Conservation (phyloP, 495 filamentous ascomycete species). For the Astrothelium subdiscretum region DNA sequence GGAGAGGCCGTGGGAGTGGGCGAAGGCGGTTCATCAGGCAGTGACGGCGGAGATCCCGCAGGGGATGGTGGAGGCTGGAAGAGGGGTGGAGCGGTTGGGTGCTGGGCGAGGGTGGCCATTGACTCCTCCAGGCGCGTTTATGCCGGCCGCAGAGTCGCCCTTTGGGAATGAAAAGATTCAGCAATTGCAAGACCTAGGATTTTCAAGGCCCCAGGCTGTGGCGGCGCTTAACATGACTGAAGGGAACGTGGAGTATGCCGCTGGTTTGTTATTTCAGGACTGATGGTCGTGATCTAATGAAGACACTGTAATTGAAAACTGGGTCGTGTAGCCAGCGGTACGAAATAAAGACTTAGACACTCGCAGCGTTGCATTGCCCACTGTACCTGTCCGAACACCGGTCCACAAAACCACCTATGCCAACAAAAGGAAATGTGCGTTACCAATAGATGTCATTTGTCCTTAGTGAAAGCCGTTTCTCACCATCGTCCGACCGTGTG, state of each 20-base stretch:
- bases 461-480: slow-evolving; percentile 17
- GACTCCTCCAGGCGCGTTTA: not conserved
- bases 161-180: slow-evolving; percentile 54
- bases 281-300: not conserved
- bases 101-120: not conserved
- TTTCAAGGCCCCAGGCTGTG: slow-evolving; percentile 63
- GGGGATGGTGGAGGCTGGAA: not conserved
- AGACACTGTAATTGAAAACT: not conserved
- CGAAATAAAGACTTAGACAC: not conserved
- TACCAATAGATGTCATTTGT: not conserved
- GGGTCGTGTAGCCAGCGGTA: not conserved
- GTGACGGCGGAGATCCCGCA: not conserved
- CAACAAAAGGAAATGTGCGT: not conserved
- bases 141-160: slow-evolving; percentile 9
- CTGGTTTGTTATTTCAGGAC: slow-evolving; percentile 62
- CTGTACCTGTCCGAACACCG: not conserved
- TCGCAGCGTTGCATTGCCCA: not conserved
- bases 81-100: not conserved
- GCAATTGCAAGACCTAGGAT: slow-evolving; percentile 67
- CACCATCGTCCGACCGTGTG: slow-evolving; percentile 6
- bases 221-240: slow-evolving; percentile 69
- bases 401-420: not conserved
- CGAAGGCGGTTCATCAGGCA: not conserved
- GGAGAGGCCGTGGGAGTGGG: slow-evolving; percentile 25
- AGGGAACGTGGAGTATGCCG: slow-evolving; percentile 79